phyloP scores from a whole-genome alignment of 768 basidiomycete genomes.

The Austroboletus eburneus region DNA sequence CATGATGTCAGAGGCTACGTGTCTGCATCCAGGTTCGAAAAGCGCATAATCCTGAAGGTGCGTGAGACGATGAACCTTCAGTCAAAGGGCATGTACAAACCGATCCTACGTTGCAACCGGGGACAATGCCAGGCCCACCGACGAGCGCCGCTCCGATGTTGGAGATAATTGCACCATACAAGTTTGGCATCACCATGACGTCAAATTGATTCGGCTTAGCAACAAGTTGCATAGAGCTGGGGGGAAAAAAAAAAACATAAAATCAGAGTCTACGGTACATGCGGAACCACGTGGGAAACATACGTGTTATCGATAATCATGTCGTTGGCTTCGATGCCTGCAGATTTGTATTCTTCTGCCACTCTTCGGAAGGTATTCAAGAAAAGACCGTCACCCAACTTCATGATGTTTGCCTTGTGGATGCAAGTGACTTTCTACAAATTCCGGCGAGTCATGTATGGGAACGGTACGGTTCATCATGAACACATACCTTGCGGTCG shows the following conservation, averaged over 20 bases:
- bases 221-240: slow-evolving; percentile 98
- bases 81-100: slow-evolving; percentile 38
- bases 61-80: background rate
- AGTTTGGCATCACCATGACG: slow-evolving; percentile 98
- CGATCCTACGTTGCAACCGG: slow-evolving; percentile 95
- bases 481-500: slow-evolving; percentile 75
- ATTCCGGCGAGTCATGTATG: background rate
- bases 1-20: slow-evolving; percentile 94
- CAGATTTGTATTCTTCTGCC: slow-evolving; percentile 92
- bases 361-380: slow-evolving; percentile 95
- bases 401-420: slow-evolving; percentile 99
- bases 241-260: slow-evolving; percentile 1
- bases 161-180: slow-evolving; percentile 95
- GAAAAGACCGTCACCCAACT: slow-evolving; percentile 98
- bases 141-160: slow-evolving; percentile 99
- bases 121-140: slow-evolving; percentile 96
- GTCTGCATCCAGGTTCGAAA: slow-evolving; percentile 98
- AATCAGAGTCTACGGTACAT: background rate
- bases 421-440: slow-evolving; percentile 96
- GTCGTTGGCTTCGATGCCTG: slow-evolving; percentile 90
- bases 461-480: background rate
- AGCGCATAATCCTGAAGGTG: slow-evolving; percentile 81
- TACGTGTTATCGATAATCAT: slow-evolving; percentile 99
- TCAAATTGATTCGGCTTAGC: slow-evolving; percentile 95
- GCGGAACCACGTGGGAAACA: slow-evolving; percentile 26